Base-by-base conservation (phyloP, 345 rosid genomes). In the Streptanthus diversifolius region DNA sequence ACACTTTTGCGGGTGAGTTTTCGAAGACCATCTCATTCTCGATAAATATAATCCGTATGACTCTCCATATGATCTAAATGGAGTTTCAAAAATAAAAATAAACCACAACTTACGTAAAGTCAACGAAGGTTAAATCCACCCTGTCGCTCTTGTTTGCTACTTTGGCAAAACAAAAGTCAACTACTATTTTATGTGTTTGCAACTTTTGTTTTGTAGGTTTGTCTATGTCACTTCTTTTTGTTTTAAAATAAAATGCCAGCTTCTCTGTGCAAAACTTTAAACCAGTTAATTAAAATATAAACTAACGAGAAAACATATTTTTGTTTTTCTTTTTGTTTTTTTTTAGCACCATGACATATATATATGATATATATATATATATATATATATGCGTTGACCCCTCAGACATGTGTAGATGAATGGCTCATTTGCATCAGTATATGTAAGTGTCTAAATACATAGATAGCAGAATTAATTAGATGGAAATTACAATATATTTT, bases 121-220 rank as follows among this genome's bases (percentile, higher is more conserved):
- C 80, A 76, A 70, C 61, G 45, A 27, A 54, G 66, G 75, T 63
- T 54, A 70, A 76, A 54, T 55, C 71, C 71, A 54, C 21, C 66
- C 53, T 63, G 80, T 76, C 66, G 60, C 55, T 70, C 25, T 76
- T 35, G 70, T 53, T 62, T 63, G 75, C 71, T 55, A 30, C 51
- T 53, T 43, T 63, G 71, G 75, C 66, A 70, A 70, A 75, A 54
- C 59, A 61, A 56, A 76, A 70, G 80, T 76, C 80, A 76, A 70
- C 53, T 37, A 37, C 7, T 76, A 54, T 70, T 76, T 63, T 76
- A 70, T 33, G 29, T 47, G 10, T 7, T 68, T 68, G 22, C 21
- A 59, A 33, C 4, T 0, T 2, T 51, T 5, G 44, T 44, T 10
- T 60, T 40, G 59, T 54, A 29, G 17, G 64, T 17, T 44, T 58